Conservation (phyloP, 768 basidiomycete genomes). For the Trametes gibbosa region DNA sequence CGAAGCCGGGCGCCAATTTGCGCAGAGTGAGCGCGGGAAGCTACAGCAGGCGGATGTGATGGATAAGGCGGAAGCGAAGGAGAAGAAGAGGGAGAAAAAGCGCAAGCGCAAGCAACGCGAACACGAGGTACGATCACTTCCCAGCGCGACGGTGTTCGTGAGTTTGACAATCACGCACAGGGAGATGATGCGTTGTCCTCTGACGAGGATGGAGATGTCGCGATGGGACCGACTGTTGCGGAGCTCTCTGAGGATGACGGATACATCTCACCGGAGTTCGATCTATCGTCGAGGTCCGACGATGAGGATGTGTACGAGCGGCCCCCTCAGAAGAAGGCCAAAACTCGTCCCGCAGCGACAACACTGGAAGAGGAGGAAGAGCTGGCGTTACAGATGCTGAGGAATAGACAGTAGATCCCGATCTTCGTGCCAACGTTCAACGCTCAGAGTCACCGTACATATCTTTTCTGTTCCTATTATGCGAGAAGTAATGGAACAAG, state of each 20-base stretch:
- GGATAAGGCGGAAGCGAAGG: constrained; percentile 82
- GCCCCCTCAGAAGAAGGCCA: constrained; percentile 17
- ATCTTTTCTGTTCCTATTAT: no score
- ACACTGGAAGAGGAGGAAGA: constrained; percentile 22
- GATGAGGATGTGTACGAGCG: constrained; percentile 6
- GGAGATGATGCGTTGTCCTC: constrained; percentile 11
- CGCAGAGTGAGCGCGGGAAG: constrained; percentile 68
- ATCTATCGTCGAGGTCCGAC: constrained; percentile 27
- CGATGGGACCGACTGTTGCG: constrained; percentile 30
- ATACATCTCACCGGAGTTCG: constrained; percentile 71
- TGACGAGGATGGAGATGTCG: constrained; percentile 21
- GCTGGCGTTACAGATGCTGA: constrained; percentile 21
- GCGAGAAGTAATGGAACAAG: no score
- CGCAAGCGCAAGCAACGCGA: constrained; percentile 84
- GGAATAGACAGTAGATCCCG: constrained; percentile 14
- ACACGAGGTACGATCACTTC: constrained; percentile 25
- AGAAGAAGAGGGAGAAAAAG: constrained; percentile 91
- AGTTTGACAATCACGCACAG: neutral
- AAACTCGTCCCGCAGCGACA: neutral
- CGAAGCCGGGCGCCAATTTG: constrained; percentile 67
- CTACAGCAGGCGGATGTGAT: constrained; percentile 65
- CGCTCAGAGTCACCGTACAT: no score
- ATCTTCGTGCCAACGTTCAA: neutral
- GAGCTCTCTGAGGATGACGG: constrained; percentile 48
- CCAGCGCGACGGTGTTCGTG: neutral